A percentile compares a stretch with the other conserved stretches of the same genome.
phyloP scores from a whole-genome alignment of 164 flowering plant species.

The Vitis riparia region DNA sequence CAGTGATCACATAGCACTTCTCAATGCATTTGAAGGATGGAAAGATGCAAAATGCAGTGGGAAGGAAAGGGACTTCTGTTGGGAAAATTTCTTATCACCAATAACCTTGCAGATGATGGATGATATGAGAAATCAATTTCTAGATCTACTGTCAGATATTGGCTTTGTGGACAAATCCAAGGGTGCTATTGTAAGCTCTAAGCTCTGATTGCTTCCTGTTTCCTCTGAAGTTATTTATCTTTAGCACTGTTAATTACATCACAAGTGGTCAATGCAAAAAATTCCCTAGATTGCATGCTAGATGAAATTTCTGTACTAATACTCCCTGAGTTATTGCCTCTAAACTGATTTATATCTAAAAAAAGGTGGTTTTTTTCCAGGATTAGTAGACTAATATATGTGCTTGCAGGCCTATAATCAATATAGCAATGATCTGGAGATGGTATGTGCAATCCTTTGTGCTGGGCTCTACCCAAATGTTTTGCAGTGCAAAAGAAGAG shows the following conservation, averaged over 20 bases:
- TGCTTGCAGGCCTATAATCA: conserved; percentile 76
- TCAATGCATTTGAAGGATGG: conserved; percentile 91
- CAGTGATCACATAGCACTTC: conserved; percentile 98
- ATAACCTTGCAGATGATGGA: conserved; percentile 91
- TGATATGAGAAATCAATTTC: conserved; percentile 89
- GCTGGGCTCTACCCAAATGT: conserved; percentile 99
- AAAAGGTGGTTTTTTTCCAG: neutral
- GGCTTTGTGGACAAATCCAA: conserved; percentile 79
- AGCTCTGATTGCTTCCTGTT: neutral
- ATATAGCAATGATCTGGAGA: conserved; percentile 85
- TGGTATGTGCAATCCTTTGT: conserved; percentile 92
- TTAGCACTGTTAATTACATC: neutral
- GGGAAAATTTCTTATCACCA: conserved; percentile 88
- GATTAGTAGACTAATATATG: neutral
- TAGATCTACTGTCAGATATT: conserved; percentile 74
- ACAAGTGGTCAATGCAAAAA: too few relatives aligned
- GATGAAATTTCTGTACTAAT: too few relatives aligned
- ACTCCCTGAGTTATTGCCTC: too few relatives aligned
- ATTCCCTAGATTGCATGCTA: too few relatives aligned
- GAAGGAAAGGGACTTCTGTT: conserved; percentile 75
- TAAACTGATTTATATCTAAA: neutral
- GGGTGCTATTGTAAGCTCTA: conserved; percentile 54
- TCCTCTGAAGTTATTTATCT: neutral
- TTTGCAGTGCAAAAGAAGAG: conserved; percentile 93
- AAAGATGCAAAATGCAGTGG: conserved; percentile 76